phyloP scores from a whole-genome alignment of 2,329 filamentous ascomycete genomes.

The Aspergillus sojae region DNA sequence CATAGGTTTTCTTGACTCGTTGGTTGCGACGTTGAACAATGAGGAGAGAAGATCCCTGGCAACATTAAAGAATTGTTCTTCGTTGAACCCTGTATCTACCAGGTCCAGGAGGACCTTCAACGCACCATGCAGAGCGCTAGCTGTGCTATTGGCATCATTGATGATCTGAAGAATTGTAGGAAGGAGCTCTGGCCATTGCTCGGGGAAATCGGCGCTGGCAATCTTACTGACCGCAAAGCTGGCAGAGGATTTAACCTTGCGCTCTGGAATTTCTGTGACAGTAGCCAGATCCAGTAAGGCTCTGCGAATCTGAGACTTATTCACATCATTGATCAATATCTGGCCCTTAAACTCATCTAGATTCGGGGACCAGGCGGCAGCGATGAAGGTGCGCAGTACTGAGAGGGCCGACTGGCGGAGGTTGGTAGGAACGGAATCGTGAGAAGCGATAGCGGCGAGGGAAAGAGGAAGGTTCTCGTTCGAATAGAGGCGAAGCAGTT shows the following conservation, averaged over 20 bases:
- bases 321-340: conserved; percentile 70
- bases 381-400: conserved; percentile 78
- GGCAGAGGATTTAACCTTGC: conserved; percentile 85
- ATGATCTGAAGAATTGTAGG: conserved; percentile 78
- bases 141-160: conserved; percentile 65
- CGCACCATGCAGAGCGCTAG: conserved; percentile 83
- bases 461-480: conserved; percentile 74
- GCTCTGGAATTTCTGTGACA: conserved; percentile 69
- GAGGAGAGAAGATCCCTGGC: conserved; percentile 82
- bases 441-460: conserved; percentile 77
- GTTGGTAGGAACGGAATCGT: conserved; percentile 70
- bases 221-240: conserved; percentile 93
- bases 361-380: conserved; percentile 78
- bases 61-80: conserved; percentile 91
- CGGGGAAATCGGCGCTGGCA: conserved; percentile 87
- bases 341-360: conserved; percentile 71
- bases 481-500: conserved; percentile 71
- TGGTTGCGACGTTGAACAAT: conserved; percentile 79
- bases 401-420: conserved; percentile 83
- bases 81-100: conserved; percentile 89
- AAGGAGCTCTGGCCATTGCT: conserved; percentile 89
- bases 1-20: conserved; percentile 71
- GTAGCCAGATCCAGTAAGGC: conserved; percentile 77
- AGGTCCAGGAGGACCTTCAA: conserved; percentile 85
- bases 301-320: conserved; percentile 73